Base-by-base conservation (phyloP, 2,329 filamentous ascomycete genomes). In the Aspergillus sp. region DNA sequence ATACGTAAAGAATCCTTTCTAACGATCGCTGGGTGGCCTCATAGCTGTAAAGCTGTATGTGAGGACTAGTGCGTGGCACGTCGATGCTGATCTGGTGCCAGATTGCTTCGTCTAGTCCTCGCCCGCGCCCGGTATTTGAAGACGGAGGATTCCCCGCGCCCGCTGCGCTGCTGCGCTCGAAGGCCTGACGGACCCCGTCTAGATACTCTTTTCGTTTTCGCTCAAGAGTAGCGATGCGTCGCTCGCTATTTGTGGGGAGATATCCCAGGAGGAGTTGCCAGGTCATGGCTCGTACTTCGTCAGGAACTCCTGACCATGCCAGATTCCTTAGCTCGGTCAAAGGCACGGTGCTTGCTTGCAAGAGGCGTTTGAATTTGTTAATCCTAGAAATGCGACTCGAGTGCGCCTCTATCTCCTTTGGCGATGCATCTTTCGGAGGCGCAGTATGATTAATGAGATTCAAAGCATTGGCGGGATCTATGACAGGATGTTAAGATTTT, bases 61-160 rank as follows among this genome's bases (percentile, higher is more conserved):
- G 95, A 11, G 95, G 95, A 74, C 97, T 98, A 4, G 95, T 99
- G 54, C 95, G 88, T 3, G 95, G 95, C 23, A 98, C 92, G 74
- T 99, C 95, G 72, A 99, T 99, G 77, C 93, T 97, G 79, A 99
- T 98, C 74, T 99, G 95, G 80, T 99, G 95, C 95, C 95, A 99
- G 62, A 99, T 89, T n/a, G 92, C 91, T 80, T 99, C 95, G 70
- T 99, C 96, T 19, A 99, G 80, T 2, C 93, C 94, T 58, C 91
- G 86, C 2, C 88, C 87, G 64, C 84, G 82, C 48, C 87, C 84
- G 13, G 78, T 74, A 34, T 65, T 73, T 7, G 81, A 77, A 46
- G 77, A 71, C 34, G 74, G 72, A 1, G 81, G 76, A 31, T 80
- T 82, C 25, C 66, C 64, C n/a, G 78, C 75, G 17, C 78, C 72